A percentile compares a stretch with the other conserved stretches of the same genome.
Conservation (phyloP, 2,329 filamentous ascomycete species). For the Colletotrichum sojae region DNA sequence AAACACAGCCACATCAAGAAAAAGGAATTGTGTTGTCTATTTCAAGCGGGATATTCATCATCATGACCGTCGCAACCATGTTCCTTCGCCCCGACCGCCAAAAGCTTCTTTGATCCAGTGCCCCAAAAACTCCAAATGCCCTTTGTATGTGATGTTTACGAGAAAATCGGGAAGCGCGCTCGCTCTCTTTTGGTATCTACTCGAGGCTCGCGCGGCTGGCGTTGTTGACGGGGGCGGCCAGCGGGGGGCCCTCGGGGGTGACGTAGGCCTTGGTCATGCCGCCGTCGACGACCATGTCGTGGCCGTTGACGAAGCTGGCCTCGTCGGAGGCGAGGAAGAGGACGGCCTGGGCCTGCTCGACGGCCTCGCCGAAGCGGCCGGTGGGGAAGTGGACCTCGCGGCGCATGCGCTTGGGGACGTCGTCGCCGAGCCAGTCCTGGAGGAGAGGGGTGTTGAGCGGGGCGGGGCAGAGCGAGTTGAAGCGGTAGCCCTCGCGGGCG, state of each 20-base stretch:
- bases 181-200: not conserved
- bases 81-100: not conserved
- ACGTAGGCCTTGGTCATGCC: conserved; percentile 96
- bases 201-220: conserved; percentile 50
- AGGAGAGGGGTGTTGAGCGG: conserved; percentile 93
- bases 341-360: conserved; percentile 93
- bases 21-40: conserved; percentile 28
- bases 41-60: conserved; percentile 25
- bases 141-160: conserved; percentile 3
- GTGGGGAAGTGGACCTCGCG: conserved; percentile 92
- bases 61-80: conserved; percentile 22
- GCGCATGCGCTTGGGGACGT: conserved; percentile 82
- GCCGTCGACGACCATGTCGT: conserved; percentile 95
- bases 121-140: conserved; percentile 33
- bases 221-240: conserved; percentile 71
- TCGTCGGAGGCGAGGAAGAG: conserved; percentile 91
- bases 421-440: conserved; percentile 94
- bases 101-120: conserved; percentile 20
- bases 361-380: conserved; percentile 91
- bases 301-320: conserved; percentile 90
- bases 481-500: conserved; percentile 88
- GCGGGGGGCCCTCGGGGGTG: conserved; percentile 72
- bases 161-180: conserved; percentile 8
- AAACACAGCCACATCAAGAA: not conserved
- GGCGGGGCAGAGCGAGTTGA: conserved; percentile 92